Evolutionary conservation across 2,329 filamentous ascomycete genomes (phyloP).

Genomic region (Pseudocercospora fuligena): DNA sequence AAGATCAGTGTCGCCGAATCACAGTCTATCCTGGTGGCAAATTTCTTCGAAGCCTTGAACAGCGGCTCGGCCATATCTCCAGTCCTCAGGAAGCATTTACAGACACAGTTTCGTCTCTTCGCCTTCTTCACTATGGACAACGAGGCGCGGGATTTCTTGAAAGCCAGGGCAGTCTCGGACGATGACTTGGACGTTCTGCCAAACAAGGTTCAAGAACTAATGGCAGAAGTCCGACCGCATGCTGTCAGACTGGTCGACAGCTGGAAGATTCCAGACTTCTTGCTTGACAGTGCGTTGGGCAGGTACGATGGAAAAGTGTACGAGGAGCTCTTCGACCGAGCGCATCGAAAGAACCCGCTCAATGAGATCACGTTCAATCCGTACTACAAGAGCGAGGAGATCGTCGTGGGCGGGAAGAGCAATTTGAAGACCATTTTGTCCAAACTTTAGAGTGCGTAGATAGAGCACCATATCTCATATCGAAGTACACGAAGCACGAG

Average conservation of each 20-base stretch:
- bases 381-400: slow-evolving; percentile 55
- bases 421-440: slow-evolving; percentile 36
- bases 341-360: slow-evolving; percentile 57
- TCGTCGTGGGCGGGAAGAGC: slow-evolving; percentile 51
- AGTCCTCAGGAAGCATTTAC: slow-evolving; percentile 43
- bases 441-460: slow-evolving; percentile 35
- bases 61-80: slow-evolving; percentile 34
- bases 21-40: slow-evolving; percentile 54
- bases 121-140: slow-evolving; percentile 54
- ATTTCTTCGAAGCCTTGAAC: slow-evolving; percentile 51
- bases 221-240: slow-evolving; percentile 56
- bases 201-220: slow-evolving; percentile 50
- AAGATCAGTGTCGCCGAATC: slow-evolving; percentile 53
- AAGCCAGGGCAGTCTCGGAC: slow-evolving; percentile 49
- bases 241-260: slow-evolving; percentile 58
- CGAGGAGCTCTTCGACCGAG: slow-evolving; percentile 58
- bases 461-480: background rate
- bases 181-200: slow-evolving; percentile 49
- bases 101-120: slow-evolving; percentile 54
- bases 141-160: slow-evolving; percentile 52
- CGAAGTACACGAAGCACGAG: background rate
- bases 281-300: slow-evolving; percentile 58
- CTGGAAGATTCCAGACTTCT: slow-evolving; percentile 59
- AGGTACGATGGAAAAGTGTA: slow-evolving; percentile 59
- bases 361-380: slow-evolving; percentile 58